Base-by-base conservation (phyloP, 306 rosid species). In the Begonia masoniana region DNA sequence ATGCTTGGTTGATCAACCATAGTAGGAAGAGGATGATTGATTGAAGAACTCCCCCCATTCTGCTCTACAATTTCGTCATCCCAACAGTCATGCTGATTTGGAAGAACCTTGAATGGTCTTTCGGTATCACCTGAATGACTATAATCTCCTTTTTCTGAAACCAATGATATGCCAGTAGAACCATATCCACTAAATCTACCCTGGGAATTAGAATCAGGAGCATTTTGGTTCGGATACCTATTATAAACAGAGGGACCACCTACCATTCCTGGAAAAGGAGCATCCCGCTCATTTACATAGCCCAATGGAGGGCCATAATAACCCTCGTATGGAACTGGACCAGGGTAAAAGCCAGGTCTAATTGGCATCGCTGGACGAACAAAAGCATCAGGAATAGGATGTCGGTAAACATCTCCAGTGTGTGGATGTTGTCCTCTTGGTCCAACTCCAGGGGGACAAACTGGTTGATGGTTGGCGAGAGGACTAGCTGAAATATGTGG, bases 41-140 rank as follows among this genome's bases (percentile, higher is more conserved):
- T 53, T 39, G 77, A 10, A 8, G 67, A 55, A 68, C 59, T 82
- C 62, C 73, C 83, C 78, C 67, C 65, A 43, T 74, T 74, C 57
- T 72, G 62, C 64, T 75, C 78, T 58, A 81, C 92, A 53, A 61
- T 80, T 66, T 74, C 80, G 59, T 72, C 78, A 63, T 80, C 87
- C 68, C 77, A 68, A 43, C 70, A 74, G 42, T 65, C 72, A 21
- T 80, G 89, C 66, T 75, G 94, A 82, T 85, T 86, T 69, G 83
- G 62, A 69, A 91, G 85, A 72, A 91, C 94, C 69, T 78, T 83
- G 77, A 83, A 83, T 39, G 96, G 97, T 56, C 86, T 85, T 56
- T 72, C 62, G 46, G 70, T 57, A 63, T 83, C 92, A 67, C 72
- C 71, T 51, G 78, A 72, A 62, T 69, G 87, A 54, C 74, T 64